A percentile compares a stretch with the other conserved stretches of the same genome.
phyloP scores from a whole-genome alignment of 2,329 filamentous ascomycete genomes.

The Microdochium trichocladiopsis region DNA sequence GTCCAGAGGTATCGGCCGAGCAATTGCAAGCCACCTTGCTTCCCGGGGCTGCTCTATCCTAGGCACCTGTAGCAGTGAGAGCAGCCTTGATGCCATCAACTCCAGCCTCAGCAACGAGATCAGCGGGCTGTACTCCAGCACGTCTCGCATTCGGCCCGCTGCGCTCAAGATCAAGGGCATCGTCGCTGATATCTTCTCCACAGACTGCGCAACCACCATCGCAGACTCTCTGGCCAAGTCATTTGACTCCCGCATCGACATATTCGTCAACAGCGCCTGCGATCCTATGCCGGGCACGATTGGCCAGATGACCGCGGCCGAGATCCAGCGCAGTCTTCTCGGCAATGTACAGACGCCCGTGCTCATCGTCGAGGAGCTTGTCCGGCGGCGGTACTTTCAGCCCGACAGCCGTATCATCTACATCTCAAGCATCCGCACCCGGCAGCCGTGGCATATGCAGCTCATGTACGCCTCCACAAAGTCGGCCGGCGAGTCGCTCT shows the following conservation, averaged over 20 bases:
- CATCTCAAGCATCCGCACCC: slow-evolving; percentile 44
- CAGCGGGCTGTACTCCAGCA: slow-evolving; percentile 7
- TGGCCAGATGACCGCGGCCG: slow-evolving; percentile 34
- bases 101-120: slow-evolving; percentile 12
- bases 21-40: slow-evolving; percentile 17
- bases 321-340: slow-evolving; percentile 47
- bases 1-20: slow-evolving; percentile 16
- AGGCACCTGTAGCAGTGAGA: slow-evolving; percentile 18
- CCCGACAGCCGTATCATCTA: slow-evolving; percentile 52
- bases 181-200: slow-evolving; percentile 19
- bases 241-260: slow-evolving; percentile 30
- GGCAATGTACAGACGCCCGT: slow-evolving; percentile 51
- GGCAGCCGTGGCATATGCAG: slow-evolving; percentile 44
- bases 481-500: slow-evolving; percentile 55
- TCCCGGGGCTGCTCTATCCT: slow-evolving; percentile 21
- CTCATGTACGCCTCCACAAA: slow-evolving; percentile 57
- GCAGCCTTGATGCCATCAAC: slow-evolving; percentile 12
- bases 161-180: slow-evolving; percentile 18
- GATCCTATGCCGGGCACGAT: slow-evolving; percentile 39
- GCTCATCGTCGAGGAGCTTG: slow-evolving; percentile 44
- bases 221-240: slow-evolving; percentile 12
- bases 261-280: slow-evolving; percentile 52
- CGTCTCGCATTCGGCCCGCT: slow-evolving; percentile 4
- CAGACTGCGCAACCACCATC: slow-evolving; percentile 16
- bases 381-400: slow-evolving; percentile 47